Evolutionary conservation across 2,329 filamentous ascomycete genomes (phyloP), one percentile per base, ranked within the genome.

Genomic region (Sclerotinia nivalis): DNA sequence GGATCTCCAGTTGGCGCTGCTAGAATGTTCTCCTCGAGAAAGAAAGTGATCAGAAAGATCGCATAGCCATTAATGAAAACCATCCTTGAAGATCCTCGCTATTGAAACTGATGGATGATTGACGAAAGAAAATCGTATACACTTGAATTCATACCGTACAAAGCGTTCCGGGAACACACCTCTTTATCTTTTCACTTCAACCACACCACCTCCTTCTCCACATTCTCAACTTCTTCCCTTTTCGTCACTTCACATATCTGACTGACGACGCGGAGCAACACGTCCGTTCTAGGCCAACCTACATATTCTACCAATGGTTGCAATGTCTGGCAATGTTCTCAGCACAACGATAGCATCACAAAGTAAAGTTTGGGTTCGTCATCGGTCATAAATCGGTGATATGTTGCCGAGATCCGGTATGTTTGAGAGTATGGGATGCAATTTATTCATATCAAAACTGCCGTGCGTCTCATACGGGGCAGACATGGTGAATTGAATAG

Each of bases 1-100:
- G 73, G 66, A 8, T 74, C 74, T 56, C 75, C 75, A 37, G 75
- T 75, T 47, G 75, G 75, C 64, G 75, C 75, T 50, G 70, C 71
- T 37, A 71, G 47, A 22, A 45, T 43, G 25, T 52, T 54, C 6
- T 70, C 49, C 31, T 40, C 25, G 40, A 74, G 59, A 12, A 55
- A n/a, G 8, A 60, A 45, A 31, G 59, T 69, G 47, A 67, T 64
- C 18, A 72, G 18, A 20, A 72, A 68, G 13, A 71, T 40, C 20
- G 61, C 6, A 7, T 71, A 49, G 34, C 28, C 34, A 22, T n/a
- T 54, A 4, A 25, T 45, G 22, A 43, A 31, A 37, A 20, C 20
- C 67, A 69, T 69, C 3, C 20, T 47, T n/a, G 20, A 45, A 43
- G 9, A 28, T 52, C 9, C 28, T 61, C 8, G 65, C 31, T 68